Conservation (phyloP, 257 asterid genomes). For the Plantago ovata region DNA sequence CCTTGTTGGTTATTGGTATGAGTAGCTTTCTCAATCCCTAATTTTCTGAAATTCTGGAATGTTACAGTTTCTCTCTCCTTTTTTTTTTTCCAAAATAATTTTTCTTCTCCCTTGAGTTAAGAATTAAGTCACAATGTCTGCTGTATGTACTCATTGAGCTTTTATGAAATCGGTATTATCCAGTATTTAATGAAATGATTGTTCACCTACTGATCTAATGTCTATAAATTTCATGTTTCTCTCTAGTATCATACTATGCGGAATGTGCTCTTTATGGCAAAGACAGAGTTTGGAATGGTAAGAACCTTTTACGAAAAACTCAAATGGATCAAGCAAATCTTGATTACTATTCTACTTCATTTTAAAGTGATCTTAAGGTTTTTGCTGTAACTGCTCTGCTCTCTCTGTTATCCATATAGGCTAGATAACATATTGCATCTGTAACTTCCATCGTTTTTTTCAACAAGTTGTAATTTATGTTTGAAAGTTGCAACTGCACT, state of each 20-base stretch:
- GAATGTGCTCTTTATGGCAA: conserved; percentile 79
- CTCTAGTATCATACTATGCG: conserved; percentile 72
- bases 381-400: neutral
- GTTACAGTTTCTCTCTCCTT: too few relatives aligned
- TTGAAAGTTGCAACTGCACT: neutral
- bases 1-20: too few relatives aligned
- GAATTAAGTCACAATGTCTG: too few relatives aligned
- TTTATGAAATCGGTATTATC: too few relatives aligned
- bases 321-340: neutral
- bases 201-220: neutral
- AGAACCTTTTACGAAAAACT: conserved; percentile 1
- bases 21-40: too few relatives aligned
- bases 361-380: neutral
- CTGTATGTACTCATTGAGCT: too few relatives aligned
- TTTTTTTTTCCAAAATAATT: too few relatives aligned
- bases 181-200: neutral
- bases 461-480: neutral
- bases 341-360: neutral
- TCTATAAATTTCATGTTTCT: conserved; percentile 8
- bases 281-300: conserved; percentile 81
- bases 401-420: neutral
- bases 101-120: too few relatives aligned
- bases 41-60: too few relatives aligned
- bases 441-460: neutral
- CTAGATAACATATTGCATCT: neutral